Evolutionary conservation across 116 monocot species (phyloP), one percentile per base, ranked within the genome.

Genomic region (Posidonia oceanica): DNA sequence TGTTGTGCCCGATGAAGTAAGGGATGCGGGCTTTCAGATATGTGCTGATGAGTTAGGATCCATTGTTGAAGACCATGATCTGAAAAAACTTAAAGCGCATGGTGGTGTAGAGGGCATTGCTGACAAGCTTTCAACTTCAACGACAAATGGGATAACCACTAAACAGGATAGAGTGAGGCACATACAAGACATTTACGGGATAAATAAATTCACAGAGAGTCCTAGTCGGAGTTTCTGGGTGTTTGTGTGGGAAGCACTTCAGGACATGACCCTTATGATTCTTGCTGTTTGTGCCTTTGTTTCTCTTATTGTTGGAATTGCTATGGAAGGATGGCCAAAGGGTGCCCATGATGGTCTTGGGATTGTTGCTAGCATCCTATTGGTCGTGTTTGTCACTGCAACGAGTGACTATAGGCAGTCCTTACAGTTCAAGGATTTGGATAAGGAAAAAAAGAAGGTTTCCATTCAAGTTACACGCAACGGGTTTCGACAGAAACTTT

Each of bases 401-500:
- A 80, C 74, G 15, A 90, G 90, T 57, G 86, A 90, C 58, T 90
- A 90, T 59, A 71, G 78, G 41, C 90, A 90, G 41, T 90, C 90
- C 14, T 76, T 90, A 40, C 90, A 90, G 67, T 90, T 90, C 69
- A 90, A 82, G 61, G 90, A 90, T 79, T 78, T 90, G 71, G 90
- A 90, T 63, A 90, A 90, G 63, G 90, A 90, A 74, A 90, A 90
- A 55, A 90, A 86, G 78, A 90, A 90, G 62, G 86, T 90, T 7
- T 69, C 73, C 23, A 59, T 90, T 18, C 90, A 90, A 54, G 86
- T 90, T 61, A 86, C 83, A n/a, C 63, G 90, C 62, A 78, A 76
- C 54, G 86, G 86, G 17, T 77, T 78, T 44, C 77, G 90, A 52
- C 86, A 82, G 72, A 90, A 82, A 59, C 53, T 86, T 36, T 86